Evolutionary conservation across 2,329 filamentous ascomycete species (phyloP).

Genomic region (Xylaria sp.): DNA sequence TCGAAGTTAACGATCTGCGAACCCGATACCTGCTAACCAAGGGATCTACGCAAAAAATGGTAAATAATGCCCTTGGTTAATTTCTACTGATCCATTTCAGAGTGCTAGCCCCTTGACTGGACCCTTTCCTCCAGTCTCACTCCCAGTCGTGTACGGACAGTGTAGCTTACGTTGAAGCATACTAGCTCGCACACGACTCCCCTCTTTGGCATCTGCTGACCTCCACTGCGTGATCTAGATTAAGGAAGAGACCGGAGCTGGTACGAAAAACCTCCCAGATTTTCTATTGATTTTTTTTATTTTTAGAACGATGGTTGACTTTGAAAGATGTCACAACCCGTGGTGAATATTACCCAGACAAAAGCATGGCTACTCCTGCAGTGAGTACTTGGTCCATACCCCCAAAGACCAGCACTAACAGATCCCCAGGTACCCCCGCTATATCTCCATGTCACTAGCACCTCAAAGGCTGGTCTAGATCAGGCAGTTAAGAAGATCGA

Average conservation of each 20-base stretch:
- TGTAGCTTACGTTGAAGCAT: conserved; percentile 73
- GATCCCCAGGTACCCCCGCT: conserved; percentile 79
- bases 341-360: conserved; percentile 96
- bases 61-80: conserved; percentile 79
- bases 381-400: conserved; percentile 61
- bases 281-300: conserved; percentile 51
- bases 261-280: conserved; percentile 75
- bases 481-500: conserved; percentile 86
- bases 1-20: conserved; percentile 96
- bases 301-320: conserved; percentile 63
- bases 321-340: conserved; percentile 96
- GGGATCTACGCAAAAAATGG: conserved; percentile 97
- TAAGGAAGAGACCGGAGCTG: conserved; percentile 99
- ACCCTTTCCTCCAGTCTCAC: conserved; percentile 43
- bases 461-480: conserved; percentile 88
- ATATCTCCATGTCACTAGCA: conserved; percentile 95
- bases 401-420: conserved; percentile 19
- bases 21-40: conserved; percentile 98
- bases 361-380: conserved; percentile 91
- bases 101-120: conserved; percentile 48
- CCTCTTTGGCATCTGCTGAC: conserved; percentile 94
- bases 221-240: conserved; percentile 91
- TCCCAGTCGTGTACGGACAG: conserved; percentile 59
- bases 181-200: conserved; percentile 65
- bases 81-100: conserved; percentile 67